These are phyloP conservation scores for Venturiaceae sp. DNA, from an alignment of 2,329 filamentous ascomycete species.

Conservation along the genomic window DNA sequence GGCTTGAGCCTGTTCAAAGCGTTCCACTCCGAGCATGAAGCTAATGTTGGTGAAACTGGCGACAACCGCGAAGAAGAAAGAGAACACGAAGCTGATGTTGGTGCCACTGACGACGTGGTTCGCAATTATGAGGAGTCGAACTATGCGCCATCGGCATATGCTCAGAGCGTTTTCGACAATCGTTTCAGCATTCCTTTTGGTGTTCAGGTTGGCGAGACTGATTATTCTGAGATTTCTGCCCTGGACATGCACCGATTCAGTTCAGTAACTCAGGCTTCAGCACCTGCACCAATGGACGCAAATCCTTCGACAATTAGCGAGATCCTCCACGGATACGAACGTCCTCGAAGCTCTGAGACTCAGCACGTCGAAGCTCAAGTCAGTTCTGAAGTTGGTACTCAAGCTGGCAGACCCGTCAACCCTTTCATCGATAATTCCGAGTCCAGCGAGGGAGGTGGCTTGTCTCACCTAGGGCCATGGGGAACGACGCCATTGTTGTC, in stretches of 20 bases:
- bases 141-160: not conserved
- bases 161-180: not conserved
- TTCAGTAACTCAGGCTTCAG: not conserved
- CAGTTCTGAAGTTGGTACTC: no score
- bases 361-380: not conserved
- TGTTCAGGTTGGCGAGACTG: not conserved
- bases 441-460: no score
- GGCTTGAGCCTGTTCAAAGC: not conserved
- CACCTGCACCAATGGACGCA: not conserved
- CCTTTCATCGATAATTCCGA: no score
- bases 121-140: not conserved
- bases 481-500: no score
- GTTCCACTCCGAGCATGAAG: not conserved
- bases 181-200: slow-evolving; percentile 1
- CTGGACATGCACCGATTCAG: not conserved
- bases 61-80: not conserved
- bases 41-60: not conserved
- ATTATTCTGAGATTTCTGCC: not conserved
- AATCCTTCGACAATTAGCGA: not conserved
- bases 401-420: no score
- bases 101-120: not conserved
- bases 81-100: not conserved
- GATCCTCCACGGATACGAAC: not conserved
- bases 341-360: not conserved
- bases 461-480: no score